Percentiles rank a stretch among this genome's conserved stretches.
Conservation (phyloP, 2,329 filamentous ascomycete genomes). For the Ophiocordyceps sinensis region DNA sequence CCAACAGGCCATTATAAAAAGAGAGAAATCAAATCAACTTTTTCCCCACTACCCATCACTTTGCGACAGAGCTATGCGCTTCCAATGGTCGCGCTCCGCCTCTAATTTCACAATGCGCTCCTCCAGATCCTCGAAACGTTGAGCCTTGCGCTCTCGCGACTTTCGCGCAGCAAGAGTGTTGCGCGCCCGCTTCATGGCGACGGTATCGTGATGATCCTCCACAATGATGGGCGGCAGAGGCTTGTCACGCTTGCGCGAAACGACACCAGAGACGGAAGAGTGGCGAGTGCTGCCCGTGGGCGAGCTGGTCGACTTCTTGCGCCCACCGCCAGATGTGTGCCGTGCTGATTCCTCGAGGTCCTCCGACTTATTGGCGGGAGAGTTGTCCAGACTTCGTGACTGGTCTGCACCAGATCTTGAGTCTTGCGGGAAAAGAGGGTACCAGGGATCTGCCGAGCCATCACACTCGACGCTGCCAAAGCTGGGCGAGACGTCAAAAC, state of each 20-base stretch:
- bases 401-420: constrained; percentile 10
- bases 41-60: constrained; percentile 4
- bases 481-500: constrained; percentile 65
- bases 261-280: constrained; percentile 56
- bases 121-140: constrained; percentile 62
- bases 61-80: constrained; percentile 35
- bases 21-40: constrained; percentile 3
- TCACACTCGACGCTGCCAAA: constrained; percentile 47
- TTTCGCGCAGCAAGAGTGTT: constrained; percentile 91
- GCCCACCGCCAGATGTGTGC: constrained; percentile 24
- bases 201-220: constrained; percentile 55
- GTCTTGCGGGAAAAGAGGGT: constrained; percentile 54
- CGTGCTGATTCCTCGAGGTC: constrained; percentile 30
- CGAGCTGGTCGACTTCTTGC: constrained; percentile 34
- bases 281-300: constrained; percentile 36
- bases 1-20: constrained; percentile 1
- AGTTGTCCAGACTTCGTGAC: constrained; percentile 18
- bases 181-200: constrained; percentile 84
- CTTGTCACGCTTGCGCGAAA: constrained; percentile 63
- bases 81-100: constrained; percentile 52
- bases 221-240: constrained; percentile 65
- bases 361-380: constrained; percentile 28
- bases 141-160: constrained; percentile 74
- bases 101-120: constrained; percentile 55
- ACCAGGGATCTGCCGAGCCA: constrained; percentile 46